These are phyloP conservation scores for Fusarium sp. DNA, from an alignment of 2,329 filamentous ascomycete species.

Conservation along the genomic window DNA sequence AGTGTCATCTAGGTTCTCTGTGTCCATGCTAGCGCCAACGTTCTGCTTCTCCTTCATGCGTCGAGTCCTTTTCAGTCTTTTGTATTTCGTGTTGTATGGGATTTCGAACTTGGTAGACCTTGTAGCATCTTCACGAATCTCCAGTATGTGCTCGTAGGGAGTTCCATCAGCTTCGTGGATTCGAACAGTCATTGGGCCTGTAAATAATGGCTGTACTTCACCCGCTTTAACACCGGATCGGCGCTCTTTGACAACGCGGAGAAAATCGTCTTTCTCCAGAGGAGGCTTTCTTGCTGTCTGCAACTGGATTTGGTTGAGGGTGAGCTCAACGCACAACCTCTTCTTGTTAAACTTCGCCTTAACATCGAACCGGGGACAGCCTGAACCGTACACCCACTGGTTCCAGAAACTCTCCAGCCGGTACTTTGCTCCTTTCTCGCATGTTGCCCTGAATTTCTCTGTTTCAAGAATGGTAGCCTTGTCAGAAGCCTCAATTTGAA, in stretches of 20 bases:
- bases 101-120: conserved; percentile 86
- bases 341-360: conserved; percentile 98
- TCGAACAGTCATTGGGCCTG: conserved; percentile 95
- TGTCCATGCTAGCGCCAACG: conserved; percentile 68
- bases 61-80: conserved; percentile 89
- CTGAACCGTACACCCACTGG: conserved; percentile 90
- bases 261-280: conserved; percentile 79
- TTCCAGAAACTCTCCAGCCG: conserved; percentile 91
- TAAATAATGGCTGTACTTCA: conserved; percentile 82
- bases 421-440: conserved; percentile 88
- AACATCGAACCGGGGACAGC: conserved; percentile 88
- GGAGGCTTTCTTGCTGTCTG: conserved; percentile 55
- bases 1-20: conserved; percentile 77
- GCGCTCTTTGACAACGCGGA: conserved; percentile 86
- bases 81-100: conserved; percentile 99
- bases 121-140: conserved; percentile 87
- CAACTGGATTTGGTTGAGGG: conserved; percentile 80
- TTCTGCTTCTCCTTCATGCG: conserved; percentile 79
- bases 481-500: conserved; percentile 71
- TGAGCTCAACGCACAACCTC: conserved; percentile 92
- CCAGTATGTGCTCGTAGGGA: conserved; percentile 96
- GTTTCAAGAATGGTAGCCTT: conserved; percentile 79
- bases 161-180: conserved; percentile 99
- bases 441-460: conserved; percentile 81
- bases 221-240: conserved; percentile 75